These are phyloP conservation scores for Russula vinacea DNA, from an alignment of 768 basidiomycete genomes.

Conservation along the genomic window DNA sequence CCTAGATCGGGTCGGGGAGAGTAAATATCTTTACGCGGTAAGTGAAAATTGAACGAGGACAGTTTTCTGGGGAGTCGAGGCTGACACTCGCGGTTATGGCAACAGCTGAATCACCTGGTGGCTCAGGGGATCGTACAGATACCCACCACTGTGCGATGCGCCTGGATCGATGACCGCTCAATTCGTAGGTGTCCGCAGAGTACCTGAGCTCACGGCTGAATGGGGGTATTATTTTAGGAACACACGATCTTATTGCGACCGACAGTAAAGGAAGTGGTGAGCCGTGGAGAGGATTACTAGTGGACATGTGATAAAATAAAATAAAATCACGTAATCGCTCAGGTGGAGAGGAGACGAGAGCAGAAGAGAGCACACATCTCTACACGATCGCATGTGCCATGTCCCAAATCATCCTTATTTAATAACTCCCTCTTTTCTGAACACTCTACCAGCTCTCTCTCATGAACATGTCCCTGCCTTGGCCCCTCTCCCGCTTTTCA, in stretches of 20 bases:
- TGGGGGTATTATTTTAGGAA: constrained; percentile 47
- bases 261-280: constrained; percentile 81
- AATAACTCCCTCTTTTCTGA: neutral
- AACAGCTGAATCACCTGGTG: constrained; percentile 85
- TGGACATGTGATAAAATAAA: constrained; percentile 14
- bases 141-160: constrained; percentile 88
- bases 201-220: neutral
- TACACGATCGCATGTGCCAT: neutral
- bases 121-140: constrained; percentile 84
- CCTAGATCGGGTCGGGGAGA: constrained; percentile 88
- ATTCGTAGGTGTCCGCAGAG: constrained; percentile 51
- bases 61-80: neutral
- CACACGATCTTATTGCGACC: constrained; percentile 84
- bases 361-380: neutral
- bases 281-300: constrained; percentile 79
- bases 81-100: constrained; percentile 8
- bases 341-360: neutral
- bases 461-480: constrained; percentile 29
- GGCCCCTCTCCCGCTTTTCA: constrained; percentile 32
- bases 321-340: constrained; percentile 1
- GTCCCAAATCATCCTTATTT: constrained; percentile 6
- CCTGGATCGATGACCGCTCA: constrained; percentile 91
- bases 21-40: constrained; percentile 83
- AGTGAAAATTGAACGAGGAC: constrained; percentile 30
- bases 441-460: neutral